Percentiles rank a stretch among this genome's conserved stretches.
phyloP scores from a whole-genome alignment of 805 yeast genomes.

The Blastobotrys mokoenaii region DNA sequence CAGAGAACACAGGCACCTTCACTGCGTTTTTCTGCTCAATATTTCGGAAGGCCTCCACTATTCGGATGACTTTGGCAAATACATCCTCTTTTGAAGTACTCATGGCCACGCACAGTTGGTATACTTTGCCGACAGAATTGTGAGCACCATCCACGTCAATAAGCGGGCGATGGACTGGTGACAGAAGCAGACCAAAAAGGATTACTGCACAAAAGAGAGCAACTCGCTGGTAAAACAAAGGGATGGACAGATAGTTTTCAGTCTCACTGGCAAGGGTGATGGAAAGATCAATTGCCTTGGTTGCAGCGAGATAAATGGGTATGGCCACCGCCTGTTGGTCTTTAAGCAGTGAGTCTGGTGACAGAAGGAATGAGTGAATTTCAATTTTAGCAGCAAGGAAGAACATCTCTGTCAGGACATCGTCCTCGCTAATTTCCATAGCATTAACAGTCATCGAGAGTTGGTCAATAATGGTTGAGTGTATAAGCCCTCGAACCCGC shows the following conservation, averaged over 20 bases:
- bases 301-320: conserved; percentile 8
- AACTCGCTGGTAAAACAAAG: background rate
- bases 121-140: conserved; percentile 9
- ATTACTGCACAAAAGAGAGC: conserved; percentile 2
- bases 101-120: conserved; percentile 4
- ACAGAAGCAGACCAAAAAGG: conserved; percentile 11
- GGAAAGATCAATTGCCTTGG: conserved; percentile 5
- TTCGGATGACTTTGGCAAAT: background rate
- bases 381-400: conserved; percentile 8
- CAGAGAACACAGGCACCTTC: conserved; percentile 8
- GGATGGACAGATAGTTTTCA: background rate
- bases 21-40: conserved; percentile 4
- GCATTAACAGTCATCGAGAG: conserved; percentile 9
- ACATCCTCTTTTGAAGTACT: background rate
- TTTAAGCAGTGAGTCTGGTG: conserved; percentile 7
- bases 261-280: background rate
- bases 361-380: conserved; percentile 11
- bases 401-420: conserved; percentile 7
- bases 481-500: conserved; percentile 6
- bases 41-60: conserved; percentile 8
- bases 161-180: conserved; percentile 1
- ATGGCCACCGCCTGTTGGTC: conserved; percentile 9
- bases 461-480: conserved; percentile 1
- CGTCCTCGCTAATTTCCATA: conserved; percentile 2
- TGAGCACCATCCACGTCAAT: conserved; percentile 7